Evolutionary conservation across 1,284 basidiomycete species (phyloP).

Genomic region (Cryptococcus floricola): DNA sequence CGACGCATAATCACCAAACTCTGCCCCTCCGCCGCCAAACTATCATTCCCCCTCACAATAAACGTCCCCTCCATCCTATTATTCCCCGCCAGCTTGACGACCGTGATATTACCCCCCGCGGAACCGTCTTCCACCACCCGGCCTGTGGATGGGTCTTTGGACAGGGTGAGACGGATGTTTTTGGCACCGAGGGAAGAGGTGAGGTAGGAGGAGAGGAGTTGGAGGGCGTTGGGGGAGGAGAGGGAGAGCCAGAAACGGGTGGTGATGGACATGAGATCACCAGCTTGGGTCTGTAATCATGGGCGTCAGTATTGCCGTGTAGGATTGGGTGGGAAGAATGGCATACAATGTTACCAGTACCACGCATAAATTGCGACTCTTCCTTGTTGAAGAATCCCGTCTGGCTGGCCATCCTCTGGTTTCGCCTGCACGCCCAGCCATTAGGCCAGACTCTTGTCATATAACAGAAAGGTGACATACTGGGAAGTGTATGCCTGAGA

Average conservation of each 20-base stretch:
- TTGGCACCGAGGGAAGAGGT: conserved; percentile 20
- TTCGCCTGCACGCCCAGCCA: conserved; percentile 20
- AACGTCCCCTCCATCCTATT: conserved; percentile 37
- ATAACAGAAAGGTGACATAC: conserved; percentile 16
- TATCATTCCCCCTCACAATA: conserved; percentile 27
- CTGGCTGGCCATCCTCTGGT: conserved; percentile 33
- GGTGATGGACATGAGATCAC: conserved; percentile 37
- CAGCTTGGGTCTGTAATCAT: conserved; percentile 37
- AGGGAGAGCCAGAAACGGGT: conserved; percentile 46
- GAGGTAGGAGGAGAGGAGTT: conserved; percentile 28
- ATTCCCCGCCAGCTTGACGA: conserved; percentile 37
- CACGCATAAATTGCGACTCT: conserved; percentile 47
- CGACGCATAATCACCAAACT: conserved; percentile 38
- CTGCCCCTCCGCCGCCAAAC: conserved; percentile 29
- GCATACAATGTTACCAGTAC: conserved; percentile 45
- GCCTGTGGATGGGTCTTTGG: background rate
- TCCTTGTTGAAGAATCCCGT: conserved; percentile 37
- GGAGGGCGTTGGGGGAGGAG: conserved; percentile 21
- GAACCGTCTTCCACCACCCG: background rate
- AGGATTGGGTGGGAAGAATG: background rate
- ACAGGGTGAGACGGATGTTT: conserved; percentile 15
- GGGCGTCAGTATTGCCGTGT: background rate
- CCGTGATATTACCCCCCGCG: conserved; percentile 16
- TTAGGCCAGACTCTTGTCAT: background rate
- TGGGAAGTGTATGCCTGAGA: conserved; percentile 33